Base-by-base conservation (phyloP, 2,329 filamentous ascomycete species). In the Bipolaris zeicola region DNA sequence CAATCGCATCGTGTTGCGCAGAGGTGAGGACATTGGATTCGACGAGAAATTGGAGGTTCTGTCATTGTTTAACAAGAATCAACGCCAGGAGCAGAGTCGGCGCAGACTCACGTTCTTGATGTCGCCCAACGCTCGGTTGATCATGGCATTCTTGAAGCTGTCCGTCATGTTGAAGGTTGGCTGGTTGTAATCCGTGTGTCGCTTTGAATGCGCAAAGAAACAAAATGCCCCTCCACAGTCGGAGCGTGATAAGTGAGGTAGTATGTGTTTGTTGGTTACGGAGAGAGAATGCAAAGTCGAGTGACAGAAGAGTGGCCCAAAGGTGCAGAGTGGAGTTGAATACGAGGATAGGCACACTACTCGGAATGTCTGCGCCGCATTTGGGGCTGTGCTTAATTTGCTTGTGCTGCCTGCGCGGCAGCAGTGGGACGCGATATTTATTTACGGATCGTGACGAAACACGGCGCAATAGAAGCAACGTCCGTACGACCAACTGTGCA, bases 11-110 rank as follows among this genome's bases (percentile, higher is more conserved):
- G 73, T 93, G 92, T 71, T 89, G 87, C 53, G 87, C 80, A 57
- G 90, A 87, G 61, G 84, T 87, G 74, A 98, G 91, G 71, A 93
- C 83, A 64, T 88, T 88, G 70, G 89, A 87, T 75, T 96, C 93
- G 65, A 91, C 85, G 59, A 98, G 90, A 66, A 88, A 90, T 77
- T 96, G 92, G 58, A 97, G 89, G 80, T 97, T 93, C 93, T 96
- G 65, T 96, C 6, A 45, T 31, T 16, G 60, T 74, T 54, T 61
- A 59, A 69, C 58, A 22, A 10, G 18, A 33, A 20, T 50, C n/a
- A 31, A 39, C n/a, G 43, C 33, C 2, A 4, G 28, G 18, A n/a
- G n/a, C 18, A 34, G 6, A 13, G 13, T 3, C 10, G 48, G 20
- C 33, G 16, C 22, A 46, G 42, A 61, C 86, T 67, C 81, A 92